Base-by-base conservation (phyloP, 306 rosid genomes). In the Echinosophora koreensis region DNA sequence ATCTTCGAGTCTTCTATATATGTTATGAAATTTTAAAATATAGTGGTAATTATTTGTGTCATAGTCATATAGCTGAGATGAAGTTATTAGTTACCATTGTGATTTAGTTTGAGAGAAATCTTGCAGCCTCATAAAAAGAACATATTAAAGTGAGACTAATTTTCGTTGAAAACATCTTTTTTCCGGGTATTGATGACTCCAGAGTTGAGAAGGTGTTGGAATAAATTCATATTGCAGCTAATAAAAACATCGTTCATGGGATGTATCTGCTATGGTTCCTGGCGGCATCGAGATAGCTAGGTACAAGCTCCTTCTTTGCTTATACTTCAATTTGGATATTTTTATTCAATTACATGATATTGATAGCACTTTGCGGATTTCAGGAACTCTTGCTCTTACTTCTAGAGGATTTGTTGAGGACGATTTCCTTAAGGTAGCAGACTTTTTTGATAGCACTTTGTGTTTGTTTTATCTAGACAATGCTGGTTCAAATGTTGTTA, bases 251-350 rank as follows among this genome's bases (percentile, higher is more conserved):
- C 0, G 98, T 94, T 80, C 98, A 97, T 12, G 98, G 98, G 98
- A 94, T 82, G 98, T 94, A 56, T 94, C 97, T 62, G 98, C 98
- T 67, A 94, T 94, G 98, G 98, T 94, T 84, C 98, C 98, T 51
- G 98, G 98, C 79, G 98, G 98, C 72, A 94, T 94, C 88, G 83
- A 97, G 77, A 94, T 94, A n/a, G n/a, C n/a, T n/a, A 97, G 98
- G 98, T 94, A 89, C 74, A 39, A 8, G 22, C 75, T 70, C 64
- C 66, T 81, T 74, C 73, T 32, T 81, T 77, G 58, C 74, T 58
- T 51, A 60, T 38, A 71, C 77, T 42, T 8, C 79, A 2, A 32
- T 58, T 60, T 17, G 76, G 6, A 51, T 46, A 49, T 60, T 72
- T 11, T 56, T 18, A 28, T 58, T 27, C 73, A 47, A 55, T 55